Evolutionary conservation across 2,329 filamentous ascomycete species (phyloP), one percentile per base, ranked within the genome.

Genomic region (Calonectria pteridis): DNA sequence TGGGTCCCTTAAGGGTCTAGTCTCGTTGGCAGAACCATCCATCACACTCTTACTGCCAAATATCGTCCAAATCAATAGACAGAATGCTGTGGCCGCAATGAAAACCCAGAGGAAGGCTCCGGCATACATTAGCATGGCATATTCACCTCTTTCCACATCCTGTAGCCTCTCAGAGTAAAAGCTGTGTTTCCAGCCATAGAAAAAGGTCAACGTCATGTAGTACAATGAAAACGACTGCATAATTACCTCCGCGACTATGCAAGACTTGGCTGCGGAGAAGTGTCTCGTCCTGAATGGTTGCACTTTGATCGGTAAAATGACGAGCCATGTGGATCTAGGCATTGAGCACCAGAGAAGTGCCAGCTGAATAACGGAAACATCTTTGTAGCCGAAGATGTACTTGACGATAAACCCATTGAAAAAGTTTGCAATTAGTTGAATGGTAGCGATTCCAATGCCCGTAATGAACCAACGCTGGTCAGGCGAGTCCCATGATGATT

Each of bases 101-200:
- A 59, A 51, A 2, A 77, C 18, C 76, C 76, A 76, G 0, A 37
- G 2, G 9, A 76, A 51, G 4, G 73, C 73, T 23, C 73, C 73
- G 2, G 14, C 13, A 53, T 76, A 76, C 71, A 76, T 69, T 0
- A 76, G 7, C 4, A 4, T 28, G 10, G 75, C 71, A n/a, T 53
- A 26, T 14, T 55, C 28, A 23, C 51, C 59, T 23, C 11, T 35
- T 26, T 64, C 26, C 26, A 28, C 67, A 6, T 10, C 20, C 7
- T 26, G 18, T 6, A 76, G 33, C 6, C 35, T 37, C 1, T 49
- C 51, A 1, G 66, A 40, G 37, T 76, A 71, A 6, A 76, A 72
- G 2, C 29, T 7, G 3, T 77, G 64, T 10, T 18, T 3, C 0
- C 46, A 31, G 2, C 74, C 76, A 28, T 71, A 72, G 2, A 31